Evolutionary conservation across 2,329 filamentous ascomycete genomes (phyloP), one percentile per base, ranked within the genome.

Genomic region (Diaporthe longicolla): DNA sequence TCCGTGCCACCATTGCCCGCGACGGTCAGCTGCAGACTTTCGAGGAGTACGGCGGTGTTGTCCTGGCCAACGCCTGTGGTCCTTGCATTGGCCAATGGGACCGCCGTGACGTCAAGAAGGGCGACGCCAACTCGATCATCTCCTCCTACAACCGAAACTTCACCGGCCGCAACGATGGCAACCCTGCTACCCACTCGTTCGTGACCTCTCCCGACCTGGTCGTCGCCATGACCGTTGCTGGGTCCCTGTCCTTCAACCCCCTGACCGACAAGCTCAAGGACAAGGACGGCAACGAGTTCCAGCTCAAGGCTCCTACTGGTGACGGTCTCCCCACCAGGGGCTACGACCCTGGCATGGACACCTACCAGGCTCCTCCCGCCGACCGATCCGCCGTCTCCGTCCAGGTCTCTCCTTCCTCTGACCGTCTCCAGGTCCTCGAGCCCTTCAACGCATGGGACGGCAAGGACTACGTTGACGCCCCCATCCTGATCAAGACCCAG

Each of bases 71-170:
- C 84, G 96, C 97, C 77, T 98, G 97, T 83, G 96, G 93, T 79
- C 93, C 94, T 79, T 97, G 94, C 87, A 95, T 97, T 83, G 95
- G 94, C 74, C 96, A 98, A 86, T 98, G 97, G 97, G 95, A 98
- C 82, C 93, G 97, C 79, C 89, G 88, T 78, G 96, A 98, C 79
- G 95, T 98, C 73, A 93, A 95, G 90, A 98, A 98, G 91, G 96
- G 96, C 78, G 92, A 94, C 80, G 88, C 95, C 81, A 99, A 99
- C 92, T 97, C 95, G 9, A 99, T 99, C 84, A 89, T 99, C 83
- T 98, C 95, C 61, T 98, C 97, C 37, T 99, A 98, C 93, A 99
- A 99, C 93, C 95, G 97, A 86, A 98, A 99, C 92, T 98, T 99
- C 89, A 98, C 96, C 76, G 96, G 96, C 78, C 95, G 97, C 83